A percentile compares a stretch with the other conserved stretches of the same genome.
phyloP scores from a whole-genome alignment of 768 basidiomycete species.

The Ephemerocybe angulata region DNA sequence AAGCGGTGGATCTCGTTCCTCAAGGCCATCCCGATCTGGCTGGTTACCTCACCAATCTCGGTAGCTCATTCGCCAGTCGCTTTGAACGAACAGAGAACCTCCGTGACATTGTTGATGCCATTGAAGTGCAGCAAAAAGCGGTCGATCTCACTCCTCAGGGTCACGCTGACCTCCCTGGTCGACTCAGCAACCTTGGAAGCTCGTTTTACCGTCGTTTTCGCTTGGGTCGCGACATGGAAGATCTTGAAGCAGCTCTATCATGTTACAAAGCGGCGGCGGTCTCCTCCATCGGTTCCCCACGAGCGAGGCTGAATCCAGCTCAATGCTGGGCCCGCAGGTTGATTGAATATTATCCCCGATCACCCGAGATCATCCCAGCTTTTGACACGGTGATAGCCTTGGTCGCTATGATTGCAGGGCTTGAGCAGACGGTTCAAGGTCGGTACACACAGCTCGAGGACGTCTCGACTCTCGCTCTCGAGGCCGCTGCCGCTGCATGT shows the following conservation, averaged over 20 bases:
- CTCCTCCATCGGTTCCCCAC: neutral
- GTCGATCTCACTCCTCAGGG: too few relatives aligned
- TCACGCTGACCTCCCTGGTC: too few relatives aligned
- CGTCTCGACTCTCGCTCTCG: neutral
- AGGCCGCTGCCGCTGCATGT: slow-evolving; percentile 26
- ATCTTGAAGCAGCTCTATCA: neutral
- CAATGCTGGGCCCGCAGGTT: neutral
- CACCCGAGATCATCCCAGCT: neutral
- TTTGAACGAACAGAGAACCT: too few relatives aligned
- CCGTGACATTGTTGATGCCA: too few relatives aligned
- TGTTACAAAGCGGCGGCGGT: neutral
- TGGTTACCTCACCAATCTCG: neutral
- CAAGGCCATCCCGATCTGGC: neutral
- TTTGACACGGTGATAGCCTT: neutral
- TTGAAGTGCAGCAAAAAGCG: too few relatives aligned
- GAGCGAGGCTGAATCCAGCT: neutral
- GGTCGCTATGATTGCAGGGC: slow-evolving; percentile 1
- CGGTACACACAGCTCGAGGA: neutral
- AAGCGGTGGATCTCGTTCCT: neutral
- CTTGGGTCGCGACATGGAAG: neutral
- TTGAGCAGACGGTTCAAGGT: slow-evolving; percentile 3
- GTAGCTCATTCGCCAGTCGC: too few relatives aligned
- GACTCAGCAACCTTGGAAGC: too few relatives aligned
- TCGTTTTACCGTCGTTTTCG: neutral
- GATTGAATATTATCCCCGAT: neutral